Base-by-base conservation (phyloP, 192 early-diverging fungal genomes). In the Kickxella alabastrina region DNA sequence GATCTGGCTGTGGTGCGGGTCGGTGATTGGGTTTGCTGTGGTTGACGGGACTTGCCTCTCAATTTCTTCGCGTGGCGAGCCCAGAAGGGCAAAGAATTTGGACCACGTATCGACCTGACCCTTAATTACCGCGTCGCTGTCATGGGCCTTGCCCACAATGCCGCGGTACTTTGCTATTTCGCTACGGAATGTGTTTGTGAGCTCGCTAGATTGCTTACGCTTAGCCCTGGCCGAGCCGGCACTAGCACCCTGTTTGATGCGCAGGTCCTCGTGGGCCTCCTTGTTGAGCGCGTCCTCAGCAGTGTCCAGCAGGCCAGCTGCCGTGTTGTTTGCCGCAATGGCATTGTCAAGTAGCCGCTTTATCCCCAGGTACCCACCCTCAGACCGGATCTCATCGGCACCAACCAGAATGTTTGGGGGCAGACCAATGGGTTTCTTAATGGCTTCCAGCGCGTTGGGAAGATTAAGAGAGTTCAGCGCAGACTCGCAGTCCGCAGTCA, bases 401-500 rank as follows among this genome's bases (percentile, higher is more conserved):
- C 85, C 84, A 21, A 80, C 53, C 6, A 92, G 28, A 2, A 95
- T 61, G 3, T 75, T 69, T 2, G 84, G 79, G 26, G 92, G 92
- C 19, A 93, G 43, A 1, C 86, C 86, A 9, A 86, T 77, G 4
- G 88, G 88, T 50, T 89, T 85, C 31, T 88, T 83, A 6, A 87
- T 57, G 1, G 84, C 84, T 34, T 91, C 84, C 13, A 90, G 64
- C 6, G 89, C 58, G 13, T 81, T 78, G 4, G 87, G 88, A 18
- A 92, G 66, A 18, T 85, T 84, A 29, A 92, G 59, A 22, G 83
- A 82, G 41, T 79, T 79, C 34, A 92, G 65, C 38, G 80, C 82
- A 19, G 84, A 83, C 57, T 87, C 81, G 45, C 74, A 85, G 26
- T 87, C 71, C 4, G 73, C 83, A 5, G 83, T 84, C 26, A 88